Conservation (phyloP, 176 grass and related monocot species). For the Hyparrhenia diplandra region DNA sequence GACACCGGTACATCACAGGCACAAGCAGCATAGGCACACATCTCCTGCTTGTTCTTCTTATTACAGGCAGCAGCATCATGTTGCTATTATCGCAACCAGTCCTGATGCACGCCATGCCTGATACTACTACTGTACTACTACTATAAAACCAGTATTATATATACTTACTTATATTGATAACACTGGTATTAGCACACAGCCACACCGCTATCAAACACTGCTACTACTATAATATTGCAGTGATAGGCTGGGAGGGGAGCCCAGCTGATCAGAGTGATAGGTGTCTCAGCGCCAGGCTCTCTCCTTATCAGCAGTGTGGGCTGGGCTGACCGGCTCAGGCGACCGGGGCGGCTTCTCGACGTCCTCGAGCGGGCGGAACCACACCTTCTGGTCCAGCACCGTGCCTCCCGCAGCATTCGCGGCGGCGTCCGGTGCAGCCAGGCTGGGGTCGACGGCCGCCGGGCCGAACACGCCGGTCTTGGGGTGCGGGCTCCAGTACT, state of each 20-base stretch:
- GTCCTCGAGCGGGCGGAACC: conserved; percentile 87
- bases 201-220: not conserved
- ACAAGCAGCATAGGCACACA: conserved; percentile 12
- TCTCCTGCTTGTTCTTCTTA: conserved; percentile 21
- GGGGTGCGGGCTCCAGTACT: conserved; percentile 86
- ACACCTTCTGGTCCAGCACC: conserved; percentile 85
- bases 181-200: conserved; percentile 2
- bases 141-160: not conserved
- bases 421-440: not conserved
- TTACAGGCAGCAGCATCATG: conserved; percentile 35
- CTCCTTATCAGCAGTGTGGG: not conserved
- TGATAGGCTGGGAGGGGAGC: not conserved
- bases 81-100: not conserved
- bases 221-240: not conserved
- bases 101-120: conserved; percentile 24
- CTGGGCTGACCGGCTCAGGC: conserved; percentile 16
- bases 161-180: not conserved
- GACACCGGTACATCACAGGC: not conserved
- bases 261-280: conserved; percentile 29
- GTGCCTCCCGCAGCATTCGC: conserved; percentile 24
- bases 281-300: conserved; percentile 2
- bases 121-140: not conserved
- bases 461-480: conserved; percentile 91
- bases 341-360: conserved; percentile 48
- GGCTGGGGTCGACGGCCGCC: conserved; percentile 21